These are phyloP conservation scores for Globisporangium yorkense DNA, from an alignment of 352 stramenopile genomes.

Conservation along the genomic window DNA sequence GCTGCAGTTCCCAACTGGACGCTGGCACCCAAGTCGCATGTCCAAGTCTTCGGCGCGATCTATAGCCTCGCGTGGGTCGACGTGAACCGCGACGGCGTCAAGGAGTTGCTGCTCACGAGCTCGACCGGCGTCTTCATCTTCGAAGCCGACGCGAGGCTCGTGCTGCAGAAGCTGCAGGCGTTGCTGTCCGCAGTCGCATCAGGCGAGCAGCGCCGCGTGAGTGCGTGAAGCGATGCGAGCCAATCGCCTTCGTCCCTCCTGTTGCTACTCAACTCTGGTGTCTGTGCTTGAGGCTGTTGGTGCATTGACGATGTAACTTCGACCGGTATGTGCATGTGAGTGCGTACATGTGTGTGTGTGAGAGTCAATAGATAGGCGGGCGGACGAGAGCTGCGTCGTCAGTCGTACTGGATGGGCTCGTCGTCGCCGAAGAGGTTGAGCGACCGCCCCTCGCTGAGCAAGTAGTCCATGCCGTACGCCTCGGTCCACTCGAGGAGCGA, in stretches of 20 bases:
- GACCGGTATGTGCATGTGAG: too few species aligned
- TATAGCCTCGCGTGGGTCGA: conserved; percentile 70
- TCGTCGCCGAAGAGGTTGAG: conserved; percentile 62
- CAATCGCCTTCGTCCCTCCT: too few species aligned
- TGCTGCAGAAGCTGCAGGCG: conserved; percentile 17
- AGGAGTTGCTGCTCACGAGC: conserved; percentile 56
- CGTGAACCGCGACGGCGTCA: conserved; percentile 56
- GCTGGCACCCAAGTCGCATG: conserved; percentile 29
- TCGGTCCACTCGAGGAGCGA: conserved; percentile 77
- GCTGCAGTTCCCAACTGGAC: conserved; percentile 20
- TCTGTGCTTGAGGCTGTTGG: too few species aligned
- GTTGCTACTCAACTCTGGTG: too few species aligned
- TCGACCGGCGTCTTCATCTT: conserved; percentile 66
- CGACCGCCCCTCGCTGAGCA: conserved; percentile 54
- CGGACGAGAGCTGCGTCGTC: not conserved
- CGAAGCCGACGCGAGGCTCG: conserved; percentile 35
- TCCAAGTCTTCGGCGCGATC: conserved; percentile 59
- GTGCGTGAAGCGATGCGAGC: too few species aligned
- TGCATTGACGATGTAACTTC: too few species aligned
- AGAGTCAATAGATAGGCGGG: not conserved
- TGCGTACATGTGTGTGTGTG: too few species aligned
- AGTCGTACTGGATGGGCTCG: conserved; percentile 39
- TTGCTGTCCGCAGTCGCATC: conserved; percentile 7
- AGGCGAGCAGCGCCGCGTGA: not conserved
- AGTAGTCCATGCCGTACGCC: conserved; percentile 71